These are phyloP conservation scores for Pelomyxa schiedti DNA, from an alignment of 78 protist species.

Conservation along the genomic window DNA sequence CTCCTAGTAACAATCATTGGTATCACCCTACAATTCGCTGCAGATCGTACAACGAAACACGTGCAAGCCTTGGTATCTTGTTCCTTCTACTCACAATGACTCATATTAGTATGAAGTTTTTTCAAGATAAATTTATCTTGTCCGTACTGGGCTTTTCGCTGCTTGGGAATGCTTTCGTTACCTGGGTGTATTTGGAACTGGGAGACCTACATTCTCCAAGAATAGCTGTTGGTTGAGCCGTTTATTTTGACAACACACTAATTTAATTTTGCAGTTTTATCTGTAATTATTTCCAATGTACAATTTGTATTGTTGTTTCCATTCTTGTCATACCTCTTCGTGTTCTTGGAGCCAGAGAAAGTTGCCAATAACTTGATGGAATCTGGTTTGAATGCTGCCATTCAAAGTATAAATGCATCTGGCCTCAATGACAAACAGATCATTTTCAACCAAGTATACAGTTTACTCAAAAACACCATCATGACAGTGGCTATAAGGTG, in stretches of 20 bases:
- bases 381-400: background rate
- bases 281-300: background rate
- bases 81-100: too few relatives aligned
- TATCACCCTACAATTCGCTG: background rate
- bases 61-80: background rate
- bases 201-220: background rate
- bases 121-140: background rate
- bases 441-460: background rate
- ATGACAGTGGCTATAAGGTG: background rate
- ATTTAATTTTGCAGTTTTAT: background rate
- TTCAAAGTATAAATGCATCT: background rate
- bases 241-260: background rate
- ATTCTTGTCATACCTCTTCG: conserved; percentile 2
- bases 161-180: background rate
- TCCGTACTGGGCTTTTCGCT: background rate
- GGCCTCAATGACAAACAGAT: background rate
- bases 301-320: conserved; percentile 2
- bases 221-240: background rate
- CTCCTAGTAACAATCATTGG: conserved; percentile 6
- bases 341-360: background rate
- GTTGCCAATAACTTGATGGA: conserved; percentile 1
- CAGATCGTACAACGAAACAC: background rate
- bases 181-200: background rate
- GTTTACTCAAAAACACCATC: background rate
- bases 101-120: background rate